These are phyloP conservation scores for maize (Zea mays) DNA, from an alignment of 176 grass and related monocot species.

Conservation along the genomic window DNA sequence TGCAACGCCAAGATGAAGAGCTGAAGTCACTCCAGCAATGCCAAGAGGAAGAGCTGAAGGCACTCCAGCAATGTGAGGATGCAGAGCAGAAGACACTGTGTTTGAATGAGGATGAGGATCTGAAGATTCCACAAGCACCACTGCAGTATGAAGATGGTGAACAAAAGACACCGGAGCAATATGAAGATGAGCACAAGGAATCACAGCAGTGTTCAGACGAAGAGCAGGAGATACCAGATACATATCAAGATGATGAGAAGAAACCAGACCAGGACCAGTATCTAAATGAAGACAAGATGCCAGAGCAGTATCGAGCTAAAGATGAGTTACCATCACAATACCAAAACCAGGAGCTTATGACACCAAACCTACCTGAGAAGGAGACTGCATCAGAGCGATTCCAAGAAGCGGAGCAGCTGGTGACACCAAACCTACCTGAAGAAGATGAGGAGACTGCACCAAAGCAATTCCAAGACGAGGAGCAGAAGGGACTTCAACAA, in stretches of 20 bases:
- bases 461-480: slow-evolving; percentile 11
- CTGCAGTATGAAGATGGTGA: slow-evolving; percentile 30
- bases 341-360: slow-evolving; percentile 14
- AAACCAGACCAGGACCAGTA: neutral
- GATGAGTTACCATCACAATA: slow-evolving; percentile 7
- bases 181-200: slow-evolving; percentile 31
- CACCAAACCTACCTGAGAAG: neutral
- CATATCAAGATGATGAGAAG: slow-evolving; percentile 26
- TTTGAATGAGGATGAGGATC: slow-evolving; percentile 14
- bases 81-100: slow-evolving; percentile 17
- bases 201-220: neutral
- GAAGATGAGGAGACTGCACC: neutral
- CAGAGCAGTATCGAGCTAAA: slow-evolving; percentile 21
- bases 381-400: too few relatives aligned
- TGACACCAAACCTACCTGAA: too few relatives aligned
- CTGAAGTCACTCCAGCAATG: too few relatives aligned
- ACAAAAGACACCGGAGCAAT: slow-evolving; percentile 11
- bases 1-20: slow-evolving; percentile 39
- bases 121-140: slow-evolving; percentile 25
- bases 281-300: slow-evolving; percentile 33
- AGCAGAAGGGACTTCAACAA: slow-evolving; percentile 16
- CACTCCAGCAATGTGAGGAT: slow-evolving; percentile 32
- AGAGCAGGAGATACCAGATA: neutral
- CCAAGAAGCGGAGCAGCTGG: too few relatives aligned
- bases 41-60: neutral